A percentile compares a stretch with the other conserved stretches of the same genome.
phyloP scores from a whole-genome alignment of 176 grass and related monocot species.

The Avena eriantha region DNA sequence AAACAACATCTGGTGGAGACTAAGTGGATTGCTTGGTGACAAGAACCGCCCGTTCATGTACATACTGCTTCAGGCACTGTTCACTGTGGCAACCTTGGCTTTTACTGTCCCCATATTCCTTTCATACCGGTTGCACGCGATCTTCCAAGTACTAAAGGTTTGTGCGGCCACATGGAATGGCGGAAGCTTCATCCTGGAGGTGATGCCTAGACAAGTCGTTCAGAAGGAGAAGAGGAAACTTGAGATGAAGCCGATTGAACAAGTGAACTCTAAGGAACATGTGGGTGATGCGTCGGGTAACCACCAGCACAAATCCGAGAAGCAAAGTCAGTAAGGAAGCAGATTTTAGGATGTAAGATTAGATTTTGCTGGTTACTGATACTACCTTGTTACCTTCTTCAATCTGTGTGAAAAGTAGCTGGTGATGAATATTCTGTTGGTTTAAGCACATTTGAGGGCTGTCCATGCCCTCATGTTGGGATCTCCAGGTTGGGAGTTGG shows the following conservation, averaged over 20 bases:
- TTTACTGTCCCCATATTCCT: conserved; percentile 90
- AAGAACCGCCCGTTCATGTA: conserved; percentile 92
- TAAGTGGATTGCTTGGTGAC: conserved; percentile 89
- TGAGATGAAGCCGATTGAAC: conserved; percentile 66
- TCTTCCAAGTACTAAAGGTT: conserved; percentile 92
- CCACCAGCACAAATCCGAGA: conserved; percentile 25
- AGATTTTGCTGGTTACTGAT: conserved; percentile 22
- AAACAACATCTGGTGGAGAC: conserved; percentile 96
- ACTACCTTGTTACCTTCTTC: conserved; percentile 1
- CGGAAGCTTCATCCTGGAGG: conserved; percentile 92
- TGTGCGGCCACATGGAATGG: conserved; percentile 89
- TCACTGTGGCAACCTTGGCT: conserved; percentile 87
- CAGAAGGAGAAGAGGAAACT: conserved; percentile 84
- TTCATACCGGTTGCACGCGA: conserved; percentile 75
- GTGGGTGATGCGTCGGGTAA: neutral
- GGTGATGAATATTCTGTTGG: conserved; percentile 10
- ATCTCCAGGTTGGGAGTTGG: neutral
- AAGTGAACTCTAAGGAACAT: neutral
- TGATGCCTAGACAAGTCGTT: conserved; percentile 77
- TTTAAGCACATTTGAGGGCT: conserved; percentile 5
- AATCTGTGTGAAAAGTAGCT: neutral
- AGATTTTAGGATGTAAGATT: conserved; percentile 28
- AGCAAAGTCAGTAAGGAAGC: conserved; percentile 15
- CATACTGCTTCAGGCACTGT: conserved; percentile 77
- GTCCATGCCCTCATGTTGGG: neutral